phyloP scores from a whole-genome alignment of 139 green algal species.

The Parachlorella kessleri region DNA sequence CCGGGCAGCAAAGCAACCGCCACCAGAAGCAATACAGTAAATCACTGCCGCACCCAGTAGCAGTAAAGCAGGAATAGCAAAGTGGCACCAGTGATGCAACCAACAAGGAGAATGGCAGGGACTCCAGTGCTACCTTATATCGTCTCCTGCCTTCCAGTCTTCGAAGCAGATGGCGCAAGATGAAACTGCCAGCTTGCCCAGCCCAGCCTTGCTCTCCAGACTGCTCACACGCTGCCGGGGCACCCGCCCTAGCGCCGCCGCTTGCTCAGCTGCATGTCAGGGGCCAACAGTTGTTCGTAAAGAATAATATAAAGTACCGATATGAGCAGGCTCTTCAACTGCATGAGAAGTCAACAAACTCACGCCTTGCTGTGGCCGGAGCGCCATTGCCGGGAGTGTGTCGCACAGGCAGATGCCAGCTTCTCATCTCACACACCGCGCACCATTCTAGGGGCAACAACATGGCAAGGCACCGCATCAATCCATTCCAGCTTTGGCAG shows the following conservation, averaged over 20 bases:
- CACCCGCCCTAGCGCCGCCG: constrained; percentile 14
- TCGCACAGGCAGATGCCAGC: no score
- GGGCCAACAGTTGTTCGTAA: neutral
- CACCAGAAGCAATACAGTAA: no score
- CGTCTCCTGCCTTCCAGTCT: constrained; percentile 3
- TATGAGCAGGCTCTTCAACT: neutral
- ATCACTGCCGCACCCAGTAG: no score
- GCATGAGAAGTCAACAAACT: neutral
- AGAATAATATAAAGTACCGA: neutral
- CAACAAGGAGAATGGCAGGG: no score
- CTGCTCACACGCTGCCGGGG: neutral
- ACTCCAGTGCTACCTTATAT: constrained; percentile 7
- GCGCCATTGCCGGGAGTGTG: no score
- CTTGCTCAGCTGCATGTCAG: neutral
- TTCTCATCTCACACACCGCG: no score
- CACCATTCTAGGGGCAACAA: no score
- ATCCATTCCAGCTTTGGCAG: neutral
- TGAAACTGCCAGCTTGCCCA: neutral
- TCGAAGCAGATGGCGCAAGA: constrained; percentile 26
- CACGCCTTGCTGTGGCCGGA: no score
- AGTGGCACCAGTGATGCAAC: no score
- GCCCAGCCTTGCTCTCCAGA: neutral
- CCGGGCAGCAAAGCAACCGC: no score
- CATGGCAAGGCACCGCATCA: neutral
- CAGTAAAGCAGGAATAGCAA: no score